Evolutionary conservation across 169 alveolate genomes (phyloP), one percentile per base, ranked within the genome.

Genomic region (Cryptosporidium ryanae): DNA sequence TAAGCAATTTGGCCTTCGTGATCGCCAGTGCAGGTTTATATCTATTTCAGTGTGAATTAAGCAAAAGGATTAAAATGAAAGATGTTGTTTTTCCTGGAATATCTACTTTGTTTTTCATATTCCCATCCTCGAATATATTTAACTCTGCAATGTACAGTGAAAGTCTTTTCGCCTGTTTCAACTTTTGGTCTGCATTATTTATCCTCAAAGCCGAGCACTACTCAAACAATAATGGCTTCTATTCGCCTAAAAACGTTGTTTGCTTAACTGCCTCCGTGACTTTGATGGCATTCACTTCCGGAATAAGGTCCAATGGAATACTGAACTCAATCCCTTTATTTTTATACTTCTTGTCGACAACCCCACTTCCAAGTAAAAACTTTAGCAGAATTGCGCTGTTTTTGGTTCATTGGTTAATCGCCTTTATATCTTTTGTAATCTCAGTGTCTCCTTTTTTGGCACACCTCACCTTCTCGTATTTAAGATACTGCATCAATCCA

Each of bases 141-240:
- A 70, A 70, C 52, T 70, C 84, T 1, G 50, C 84, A 8, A 52
- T 70, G 84, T 70, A 70, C 43, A 70, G 67, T n/a, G 84, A 70
- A 31, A 70, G 84, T 55, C 57, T 70, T n/a, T 70, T 29, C 38
- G 38, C 68, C 2, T 70, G 84, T 25, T 50, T 70, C 48, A 52
- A 50, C 5, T 70, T 70, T 70, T 70, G 84, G 84, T 64, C 59
- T 29, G 84, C 84, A 2, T 70, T 52, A n/a, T 18, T 70, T 18
- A 52, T 70, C 17, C 52, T 70, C 5, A 70, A 34, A 52, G 84
- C 84, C 7, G 84, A 70, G 10, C 43, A 50, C 1, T 49, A 54
- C 17, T 70, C 68, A 15, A 49, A 54, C 17, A 50, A 70, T n/a
- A 23, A 32, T 34, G 84, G 84, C 21, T 70, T 70, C 21, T 70